Percentiles rank a stretch among this genome's conserved stretches.
phyloP scores from a whole-genome alignment of 805 yeast species.

The Starmerella vitae region DNA sequence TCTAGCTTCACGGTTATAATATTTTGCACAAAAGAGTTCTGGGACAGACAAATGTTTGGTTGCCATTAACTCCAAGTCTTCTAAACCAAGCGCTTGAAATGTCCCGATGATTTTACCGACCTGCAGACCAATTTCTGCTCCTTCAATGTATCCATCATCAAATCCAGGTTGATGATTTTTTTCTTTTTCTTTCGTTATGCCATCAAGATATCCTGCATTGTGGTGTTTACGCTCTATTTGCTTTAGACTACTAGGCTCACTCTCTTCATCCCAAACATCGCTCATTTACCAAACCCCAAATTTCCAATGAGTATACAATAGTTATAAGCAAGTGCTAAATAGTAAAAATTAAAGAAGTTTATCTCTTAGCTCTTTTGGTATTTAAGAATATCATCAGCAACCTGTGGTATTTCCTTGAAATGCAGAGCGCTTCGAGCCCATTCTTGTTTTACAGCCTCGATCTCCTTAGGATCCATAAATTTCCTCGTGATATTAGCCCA shows the following conservation, averaged over 20 bases:
- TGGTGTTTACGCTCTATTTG: constrained; percentile 40
- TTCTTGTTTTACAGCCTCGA: constrained; percentile 47
- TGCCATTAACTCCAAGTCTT: constrained; percentile 25
- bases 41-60: constrained; percentile 42
- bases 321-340: too few relatives aligned
- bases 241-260: constrained; percentile 18
- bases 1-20: constrained; percentile 35
- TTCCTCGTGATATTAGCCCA: constrained; percentile 12
- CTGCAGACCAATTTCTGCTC: constrained; percentile 52
- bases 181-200: constrained; percentile 57
- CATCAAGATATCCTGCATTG: constrained; percentile 76
- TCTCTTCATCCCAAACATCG: constrained; percentile 20
- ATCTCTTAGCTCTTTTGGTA: not conserved
- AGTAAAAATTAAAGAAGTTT: too few relatives aligned
- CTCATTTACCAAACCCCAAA: too few relatives aligned
- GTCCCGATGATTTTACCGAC: constrained; percentile 54
- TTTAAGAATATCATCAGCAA: not conserved
- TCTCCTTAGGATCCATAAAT: constrained; percentile 14
- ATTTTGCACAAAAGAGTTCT: constrained; percentile 40
- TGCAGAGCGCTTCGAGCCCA: constrained; percentile 30
- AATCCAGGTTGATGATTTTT: constrained; percentile 63
- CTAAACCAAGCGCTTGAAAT: constrained; percentile 31
- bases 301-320: too few relatives aligned
- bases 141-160: constrained; percentile 63
- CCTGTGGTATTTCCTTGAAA: constrained; percentile 4